Conservation (phyloP, 1,139 yeast species). For the Kurtzmaniella natalensis region DNA sequence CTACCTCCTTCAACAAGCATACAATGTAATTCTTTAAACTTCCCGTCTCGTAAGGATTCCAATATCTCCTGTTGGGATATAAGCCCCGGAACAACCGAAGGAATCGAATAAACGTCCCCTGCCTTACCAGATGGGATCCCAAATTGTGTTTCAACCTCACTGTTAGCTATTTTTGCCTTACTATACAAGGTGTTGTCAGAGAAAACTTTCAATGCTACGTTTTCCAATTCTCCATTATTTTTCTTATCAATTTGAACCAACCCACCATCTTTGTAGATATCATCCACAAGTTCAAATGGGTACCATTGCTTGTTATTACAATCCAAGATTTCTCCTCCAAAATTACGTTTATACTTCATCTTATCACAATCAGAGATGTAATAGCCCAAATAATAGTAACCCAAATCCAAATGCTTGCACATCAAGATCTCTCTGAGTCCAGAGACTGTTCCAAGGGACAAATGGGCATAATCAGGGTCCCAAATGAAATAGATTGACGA, state of each 20-base stretch:
- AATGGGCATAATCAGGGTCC: slow-evolving; percentile 73
- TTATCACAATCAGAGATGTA: slow-evolving; percentile 76
- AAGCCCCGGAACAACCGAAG: slow-evolving; percentile 48
- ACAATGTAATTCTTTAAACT: slow-evolving; percentile 16
- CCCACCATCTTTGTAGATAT: slow-evolving; percentile 23
- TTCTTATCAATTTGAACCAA: slow-evolving; percentile 34
- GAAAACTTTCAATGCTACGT: slow-evolving; percentile 6
- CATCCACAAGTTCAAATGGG: slow-evolving; percentile 33
- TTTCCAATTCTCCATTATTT: slow-evolving; percentile 3
- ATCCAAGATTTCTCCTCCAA: slow-evolving; percentile 71
- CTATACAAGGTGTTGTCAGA: not conserved
- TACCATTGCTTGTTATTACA: slow-evolving; percentile 42
- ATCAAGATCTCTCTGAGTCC: slow-evolving; percentile 68
- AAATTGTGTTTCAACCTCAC: not conserved
- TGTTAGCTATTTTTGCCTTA: slow-evolving; percentile 4
- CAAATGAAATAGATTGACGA: slow-evolving; percentile 87
- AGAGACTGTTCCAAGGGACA: slow-evolving; percentile 75
- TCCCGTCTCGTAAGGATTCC: slow-evolving; percentile 19
- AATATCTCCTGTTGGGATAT: slow-evolving; percentile 45
- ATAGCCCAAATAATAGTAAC: slow-evolving; percentile 69
- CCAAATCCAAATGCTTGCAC: slow-evolving; percentile 34
- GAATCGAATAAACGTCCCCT: too few species aligned
- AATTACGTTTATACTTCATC: slow-evolving; percentile 77
- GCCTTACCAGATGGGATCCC: not conserved
- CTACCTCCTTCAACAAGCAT: slow-evolving; percentile 10